Percentiles rank a stretch among this genome's conserved stretches.
These are phyloP conservation scores for Penicilliopsis zonata DNA, from an alignment of 495 filamentous ascomycete species.

Conservation along the genomic window DNA sequence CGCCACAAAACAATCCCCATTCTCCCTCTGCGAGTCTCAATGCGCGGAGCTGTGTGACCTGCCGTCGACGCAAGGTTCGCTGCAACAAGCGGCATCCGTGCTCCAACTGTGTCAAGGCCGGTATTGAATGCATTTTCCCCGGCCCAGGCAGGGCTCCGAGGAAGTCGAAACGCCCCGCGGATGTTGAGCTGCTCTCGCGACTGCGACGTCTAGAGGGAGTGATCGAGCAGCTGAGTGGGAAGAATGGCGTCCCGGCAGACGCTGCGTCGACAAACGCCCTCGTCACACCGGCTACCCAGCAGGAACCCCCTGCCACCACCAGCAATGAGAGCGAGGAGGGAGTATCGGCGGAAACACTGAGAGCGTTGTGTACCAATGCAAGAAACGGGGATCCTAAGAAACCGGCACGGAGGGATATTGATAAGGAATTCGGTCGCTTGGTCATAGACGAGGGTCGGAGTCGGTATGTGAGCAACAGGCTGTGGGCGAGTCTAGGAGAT, in stretches of 20 bases:
- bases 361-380: slow-evolving; percentile 5
- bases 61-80: slow-evolving; percentile 70
- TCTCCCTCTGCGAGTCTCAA: slow-evolving; percentile 32
- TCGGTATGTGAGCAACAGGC: slow-evolving; percentile 77
- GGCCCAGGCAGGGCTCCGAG: slow-evolving; percentile 70
- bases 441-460: slow-evolving; percentile 73
- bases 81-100: slow-evolving; percentile 81
- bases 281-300: too few relatives aligned
- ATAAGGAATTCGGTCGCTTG: slow-evolving; percentile 66
- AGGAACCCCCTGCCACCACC: too few relatives aligned
- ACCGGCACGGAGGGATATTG: slow-evolving; percentile 23
- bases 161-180: slow-evolving; percentile 50
- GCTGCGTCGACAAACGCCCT: slow-evolving; percentile 1
- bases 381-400: slow-evolving; percentile 14
- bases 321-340: too few relatives aligned
- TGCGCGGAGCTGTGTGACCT: slow-evolving; percentile 72
- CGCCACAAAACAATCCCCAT: too few relatives aligned
- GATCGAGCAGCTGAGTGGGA: slow-evolving; percentile 50
- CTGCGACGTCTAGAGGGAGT: slow-evolving; percentile 72
- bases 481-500: slow-evolving; percentile 81
- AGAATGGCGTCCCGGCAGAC: slow-evolving; percentile 4
- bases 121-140: slow-evolving; percentile 75
- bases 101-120: slow-evolving; percentile 68
- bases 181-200: slow-evolving; percentile 68
- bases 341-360: too few relatives aligned